Evolutionary conservation across 305 asterid species (phyloP), one percentile per base, ranked within the genome.

Genomic region (Rubia tinctorum): DNA sequence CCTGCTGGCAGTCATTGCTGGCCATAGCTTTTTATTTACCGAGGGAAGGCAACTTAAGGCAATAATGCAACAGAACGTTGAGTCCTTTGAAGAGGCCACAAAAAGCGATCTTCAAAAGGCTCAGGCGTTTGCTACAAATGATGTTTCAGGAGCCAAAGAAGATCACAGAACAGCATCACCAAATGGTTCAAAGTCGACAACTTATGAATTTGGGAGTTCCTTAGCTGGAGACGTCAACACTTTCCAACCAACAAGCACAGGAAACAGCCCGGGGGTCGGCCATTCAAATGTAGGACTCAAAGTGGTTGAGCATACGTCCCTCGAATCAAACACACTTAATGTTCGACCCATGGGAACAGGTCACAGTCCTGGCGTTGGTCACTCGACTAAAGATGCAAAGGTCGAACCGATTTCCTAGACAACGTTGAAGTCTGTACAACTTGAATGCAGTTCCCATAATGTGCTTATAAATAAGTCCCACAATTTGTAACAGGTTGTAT

Each of bases 311-410:
- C 65, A 69, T 30, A 18, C 65, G 37, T 58, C 78, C 34, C 71
- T 44, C 25, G 68, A 73, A 0, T 77, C 79, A 66, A 69, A 68
- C 67, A 55, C 84, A 5, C 80, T 73, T 20, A 80, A 78, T 40
- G 82, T 76, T 73, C 82, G 81, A 64, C 84, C 91, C 68, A 84
- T 88, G 5, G 77, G 66, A 30, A 83, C 86, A 8, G 87, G 92
- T 18, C 90, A 82, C 79, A 87, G 95, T 73, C 95, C 95, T 3
- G 92, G 95, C 30, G 72, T 89, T 61, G 92, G 92, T 47, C 92
- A 84, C 73, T 82, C 84, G 3, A 59, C 69, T 8, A 74, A 62
- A 51, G 76, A 67, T 80, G 59, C 65, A 76, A 65, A 60, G 62
- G 42, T 27, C 25, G 78, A 79, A 69, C 81, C 85, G 71, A 80